These are phyloP conservation scores for Lunularia cruciata DNA, from an alignment of 225 moss, liverwort and hornwort genomes.

Conservation along the genomic window DNA sequence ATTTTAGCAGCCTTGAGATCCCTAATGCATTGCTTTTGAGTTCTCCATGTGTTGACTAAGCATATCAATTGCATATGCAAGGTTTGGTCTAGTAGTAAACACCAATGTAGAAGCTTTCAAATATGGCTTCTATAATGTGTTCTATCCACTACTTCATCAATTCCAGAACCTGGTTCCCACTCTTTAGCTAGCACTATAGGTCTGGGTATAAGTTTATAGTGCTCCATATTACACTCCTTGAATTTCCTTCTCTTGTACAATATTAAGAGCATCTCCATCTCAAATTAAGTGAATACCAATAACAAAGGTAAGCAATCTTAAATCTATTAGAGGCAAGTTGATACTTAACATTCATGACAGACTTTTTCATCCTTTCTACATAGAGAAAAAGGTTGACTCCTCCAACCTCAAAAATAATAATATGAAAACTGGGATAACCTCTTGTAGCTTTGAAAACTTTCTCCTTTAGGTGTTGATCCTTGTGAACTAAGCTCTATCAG, in stretches of 20 bases:
- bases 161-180: neutral
- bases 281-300: neutral
- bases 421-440: neutral
- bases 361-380: neutral
- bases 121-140: neutral
- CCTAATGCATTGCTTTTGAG: no score
- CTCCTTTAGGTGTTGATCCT: neutral
- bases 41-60: neutral
- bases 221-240: neutral
- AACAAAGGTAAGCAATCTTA: neutral
- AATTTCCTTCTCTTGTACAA: neutral
- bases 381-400: neutral
- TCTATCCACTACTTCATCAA: neutral
- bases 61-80: neutral
- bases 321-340: neutral
- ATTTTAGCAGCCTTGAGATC: neutral
- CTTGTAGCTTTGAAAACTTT: neutral
- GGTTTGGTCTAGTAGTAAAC: neutral
- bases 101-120: neutral
- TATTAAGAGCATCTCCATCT: neutral
- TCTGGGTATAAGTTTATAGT: neutral
- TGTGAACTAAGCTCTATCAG: neutral
- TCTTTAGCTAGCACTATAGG: neutral
- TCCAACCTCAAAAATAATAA: neutral
- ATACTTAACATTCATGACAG: neutral